phyloP scores from a whole-genome alignment of 2,329 filamentous ascomycete species.

The Aspergillus sp. region DNA sequence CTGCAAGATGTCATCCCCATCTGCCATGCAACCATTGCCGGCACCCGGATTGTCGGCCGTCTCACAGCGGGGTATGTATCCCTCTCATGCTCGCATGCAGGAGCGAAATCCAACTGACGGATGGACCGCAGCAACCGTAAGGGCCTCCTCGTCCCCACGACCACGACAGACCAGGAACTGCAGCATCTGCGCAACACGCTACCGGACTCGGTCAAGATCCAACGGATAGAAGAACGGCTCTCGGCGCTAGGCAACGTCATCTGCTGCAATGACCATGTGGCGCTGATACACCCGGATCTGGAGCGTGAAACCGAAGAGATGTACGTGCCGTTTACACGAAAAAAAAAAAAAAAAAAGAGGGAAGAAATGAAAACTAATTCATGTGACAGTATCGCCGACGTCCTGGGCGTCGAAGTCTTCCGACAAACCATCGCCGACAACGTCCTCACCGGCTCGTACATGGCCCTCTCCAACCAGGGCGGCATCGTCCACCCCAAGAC shows the following conservation, averaged over 20 bases:
- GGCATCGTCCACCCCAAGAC: slow-evolving; percentile 98
- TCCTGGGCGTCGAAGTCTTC: slow-evolving; percentile 62
- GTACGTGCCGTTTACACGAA: slow-evolving; percentile 22
- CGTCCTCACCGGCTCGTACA: slow-evolving; percentile 93
- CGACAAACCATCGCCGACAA: slow-evolving; percentile 94
- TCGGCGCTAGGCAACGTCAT: slow-evolving; percentile 97
- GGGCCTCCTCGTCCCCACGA: slow-evolving; percentile 92
- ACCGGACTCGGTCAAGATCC: slow-evolving; percentile 87
- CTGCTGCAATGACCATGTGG: slow-evolving; percentile 93
- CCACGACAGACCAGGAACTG: slow-evolving; percentile 95
- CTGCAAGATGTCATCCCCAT: slow-evolving; percentile 96
- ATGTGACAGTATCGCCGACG: slow-evolving; percentile 70
- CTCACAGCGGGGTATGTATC: slow-evolving; percentile 80
- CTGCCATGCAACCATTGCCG: slow-evolving; percentile 92
- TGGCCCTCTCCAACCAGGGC: slow-evolving; percentile 92
- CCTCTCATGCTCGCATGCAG: not conserved
- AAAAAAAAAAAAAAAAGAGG: slow-evolving; percentile 1
- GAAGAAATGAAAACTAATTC: slow-evolving; percentile 2
- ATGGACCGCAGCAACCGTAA: slow-evolving; percentile 73
- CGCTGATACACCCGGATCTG: slow-evolving; percentile 90
- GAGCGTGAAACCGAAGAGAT: slow-evolving; percentile 99
- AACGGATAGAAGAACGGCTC: slow-evolving; percentile 94
- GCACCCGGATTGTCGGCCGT: slow-evolving; percentile 91
- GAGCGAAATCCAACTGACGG: not conserved
- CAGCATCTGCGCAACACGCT: slow-evolving; percentile 95